Evolutionary conservation across 1,139 yeast species (phyloP), one percentile per base, ranked within the genome.

Genomic region (Yamadazyma atmosphaerica): DNA sequence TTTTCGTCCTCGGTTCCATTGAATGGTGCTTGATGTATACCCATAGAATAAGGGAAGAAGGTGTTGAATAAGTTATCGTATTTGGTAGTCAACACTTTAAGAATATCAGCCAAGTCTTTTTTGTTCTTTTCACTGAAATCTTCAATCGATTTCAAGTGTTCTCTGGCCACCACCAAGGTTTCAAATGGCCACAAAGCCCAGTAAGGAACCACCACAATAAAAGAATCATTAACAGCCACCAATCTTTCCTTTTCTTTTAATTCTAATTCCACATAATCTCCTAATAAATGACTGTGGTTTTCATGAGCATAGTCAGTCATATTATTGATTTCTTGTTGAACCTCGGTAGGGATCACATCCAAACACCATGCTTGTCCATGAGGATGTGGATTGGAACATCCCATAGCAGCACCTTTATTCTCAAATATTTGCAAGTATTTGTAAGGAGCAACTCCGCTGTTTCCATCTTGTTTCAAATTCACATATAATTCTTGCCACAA

Each of bases 101-200:
- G 54, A 17, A 79, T 70, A 4, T 63, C 55, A 1, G 89, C 88
- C 50, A 84, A 71, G 47, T 83, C 87, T 7, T 41, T 36, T 44
- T 70, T 73, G 46, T 83, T 81, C 43, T 65, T 61, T 3, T 62
- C 68, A 19, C 61, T 62, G 47, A 84, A 75, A 25, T 78, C 78
- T 26, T 62, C 61, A 15, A 83, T 56, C 18, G 82, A 77, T 25
- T 72, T 62, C 40, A 81, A 63, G 44, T 80, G 83, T 26, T 65
- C 62, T 50, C 79, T 78, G 17, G 87, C 57, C 8, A 83, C 62
- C 29, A 84, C 65, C 60, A 84, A 63, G 5, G 86, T 79, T 60
- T 84, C 89, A 57, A 82, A 84, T 6, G 92, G 92, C 90, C 92
- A 84, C 35, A 81, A 71, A 3, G 90, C 92, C 92, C 92, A 84